phyloP scores from a whole-genome alignment of 768 basidiomycete genomes.

The Auricularia auricula-judae region DNA sequence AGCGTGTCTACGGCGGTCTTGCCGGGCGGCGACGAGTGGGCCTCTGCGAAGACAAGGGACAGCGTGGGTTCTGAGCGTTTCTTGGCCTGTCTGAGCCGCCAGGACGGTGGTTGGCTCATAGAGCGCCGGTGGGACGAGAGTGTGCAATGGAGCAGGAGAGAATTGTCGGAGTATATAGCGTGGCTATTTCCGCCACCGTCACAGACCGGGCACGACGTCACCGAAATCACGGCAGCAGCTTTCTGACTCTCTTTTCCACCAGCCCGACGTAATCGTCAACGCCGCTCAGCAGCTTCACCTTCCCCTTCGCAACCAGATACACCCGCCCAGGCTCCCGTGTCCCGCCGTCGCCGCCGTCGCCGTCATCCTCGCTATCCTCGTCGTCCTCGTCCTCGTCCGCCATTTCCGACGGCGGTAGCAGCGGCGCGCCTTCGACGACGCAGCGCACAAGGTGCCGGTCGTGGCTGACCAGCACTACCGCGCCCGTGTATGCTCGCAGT shows the following conservation, averaged over 20 bases:
- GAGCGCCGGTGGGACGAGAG: background rate
- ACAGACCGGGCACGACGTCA: background rate
- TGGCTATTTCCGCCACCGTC: too few relatives aligned
- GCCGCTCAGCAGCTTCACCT: slow-evolving; percentile 15
- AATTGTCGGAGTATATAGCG: too few relatives aligned
- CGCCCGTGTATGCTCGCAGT: slow-evolving; percentile 41
- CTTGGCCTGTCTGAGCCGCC: background rate
- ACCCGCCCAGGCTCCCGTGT: slow-evolving; percentile 1
- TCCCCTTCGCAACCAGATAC: slow-evolving; percentile 16
- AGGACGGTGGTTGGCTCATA: background rate
- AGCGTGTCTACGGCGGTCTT: background rate
- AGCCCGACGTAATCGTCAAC: slow-evolving; percentile 21
- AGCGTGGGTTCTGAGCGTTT: background rate
- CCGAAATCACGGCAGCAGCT: background rate
- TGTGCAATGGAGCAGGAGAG: background rate
- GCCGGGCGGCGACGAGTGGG: background rate
- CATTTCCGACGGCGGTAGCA: background rate
- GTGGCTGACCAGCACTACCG: slow-evolving; percentile 54
- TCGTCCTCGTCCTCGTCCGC: slow-evolving; percentile 13
- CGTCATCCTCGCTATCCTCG: slow-evolving; percentile 15
- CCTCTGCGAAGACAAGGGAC: background rate
- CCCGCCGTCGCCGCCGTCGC: slow-evolving; percentile 10
- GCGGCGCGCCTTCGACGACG: slow-evolving; percentile 8
- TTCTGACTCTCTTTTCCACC: slow-evolving; percentile 16
- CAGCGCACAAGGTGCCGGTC: slow-evolving; percentile 30